These are phyloP conservation scores for Trichosanthes truncata DNA, from an alignment of 306 rosid species.

Conservation along the genomic window DNA sequence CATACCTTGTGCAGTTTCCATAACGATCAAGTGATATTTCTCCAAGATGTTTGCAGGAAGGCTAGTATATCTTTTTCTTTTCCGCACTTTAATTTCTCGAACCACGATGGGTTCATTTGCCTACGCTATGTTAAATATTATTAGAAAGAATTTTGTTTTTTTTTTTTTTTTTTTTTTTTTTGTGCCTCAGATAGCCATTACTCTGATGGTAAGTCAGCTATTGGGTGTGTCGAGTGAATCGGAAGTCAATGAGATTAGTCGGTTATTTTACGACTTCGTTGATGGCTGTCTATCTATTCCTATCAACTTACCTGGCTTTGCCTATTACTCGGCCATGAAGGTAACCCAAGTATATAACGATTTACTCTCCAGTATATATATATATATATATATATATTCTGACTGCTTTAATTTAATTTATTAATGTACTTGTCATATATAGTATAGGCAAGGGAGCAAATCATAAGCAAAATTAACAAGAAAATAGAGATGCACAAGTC, in stretches of 20 bases:
- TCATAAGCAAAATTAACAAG: conserved; percentile 57
- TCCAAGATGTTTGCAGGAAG: conserved; percentile 89
- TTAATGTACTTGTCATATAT: neutral
- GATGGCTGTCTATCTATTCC: conserved; percentile 89
- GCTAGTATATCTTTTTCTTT: conserved; percentile 11
- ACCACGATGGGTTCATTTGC: too few species aligned
- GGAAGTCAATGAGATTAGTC: conserved; percentile 69
- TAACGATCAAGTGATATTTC: conserved; percentile 48
- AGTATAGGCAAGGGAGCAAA: conserved; percentile 70
- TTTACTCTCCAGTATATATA: too few species aligned
- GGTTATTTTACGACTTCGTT: conserved; percentile 73
- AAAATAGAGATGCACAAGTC: conserved; percentile 42
- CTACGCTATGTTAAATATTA: too few species aligned
- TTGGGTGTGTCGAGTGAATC: conserved; percentile 64
- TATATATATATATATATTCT: too few species aligned
- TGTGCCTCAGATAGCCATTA: conserved; percentile 51
- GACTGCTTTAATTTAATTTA: too few species aligned
- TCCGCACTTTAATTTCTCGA: neutral
- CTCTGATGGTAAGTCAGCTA: conserved; percentile 81
- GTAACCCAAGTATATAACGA: conserved; percentile 12
- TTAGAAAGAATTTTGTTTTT: too few species aligned
- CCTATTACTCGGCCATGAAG: conserved; percentile 88
- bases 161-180: too few species aligned
- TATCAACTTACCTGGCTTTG: conserved; percentile 45
- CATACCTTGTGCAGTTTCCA: conserved; percentile 45